Base-by-base conservation (phyloP, 2,329 filamentous ascomycete species). In the Fusarium sp. region DNA sequence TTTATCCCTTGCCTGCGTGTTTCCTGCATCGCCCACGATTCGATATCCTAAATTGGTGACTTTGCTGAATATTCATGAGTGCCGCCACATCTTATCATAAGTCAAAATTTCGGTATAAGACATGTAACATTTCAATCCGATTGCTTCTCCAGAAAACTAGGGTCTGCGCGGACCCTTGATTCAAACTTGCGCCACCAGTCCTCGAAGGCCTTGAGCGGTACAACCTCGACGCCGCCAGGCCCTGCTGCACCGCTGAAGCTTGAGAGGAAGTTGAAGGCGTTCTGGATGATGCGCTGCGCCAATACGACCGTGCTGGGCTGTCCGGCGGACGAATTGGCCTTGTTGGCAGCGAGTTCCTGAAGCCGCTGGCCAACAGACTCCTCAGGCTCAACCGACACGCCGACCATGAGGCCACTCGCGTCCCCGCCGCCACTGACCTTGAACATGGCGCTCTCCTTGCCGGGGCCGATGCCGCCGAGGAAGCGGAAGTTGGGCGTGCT, bases 171-270 rank as follows among this genome's bases (percentile, higher is more conserved):
- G 40, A 99, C 88, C 77, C 91, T 91, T 66, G 89, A 89, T 84
- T 99, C 95, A 82, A 99, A 99, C 82, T 98, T 98, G 65, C 86
- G 88, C 96, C 97, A 99, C 96, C 97, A 99, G 62, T 97, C 94
- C 82, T 97, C 92, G 79, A 99, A 99, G 6, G 93, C 94, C 82
- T 93, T 96, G 70, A 99, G 82, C n/a, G 96, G 95, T 27, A 99
- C 93, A 12, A 97, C 92, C 79, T 98, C 95, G 47, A 92, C 88
- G 0, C 92, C 92, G 2, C 84, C 87, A 28, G 84, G 82, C 3
- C 86, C 86, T 2, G 85, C 84, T 60, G 87, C 87, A 39, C 90
- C 89, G 64, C 92, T 93, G 84, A 97, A 98, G 75, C 94, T 92
- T 4, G 95, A 90, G 61, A 99, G 85, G 79, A 97, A 98, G 81